A percentile compares a stretch with the other conserved stretches of the same genome.
These are phyloP conservation scores for Hymenoscyphus occultus DNA, from an alignment of 2,329 filamentous ascomycete genomes.

Conservation along the genomic window DNA sequence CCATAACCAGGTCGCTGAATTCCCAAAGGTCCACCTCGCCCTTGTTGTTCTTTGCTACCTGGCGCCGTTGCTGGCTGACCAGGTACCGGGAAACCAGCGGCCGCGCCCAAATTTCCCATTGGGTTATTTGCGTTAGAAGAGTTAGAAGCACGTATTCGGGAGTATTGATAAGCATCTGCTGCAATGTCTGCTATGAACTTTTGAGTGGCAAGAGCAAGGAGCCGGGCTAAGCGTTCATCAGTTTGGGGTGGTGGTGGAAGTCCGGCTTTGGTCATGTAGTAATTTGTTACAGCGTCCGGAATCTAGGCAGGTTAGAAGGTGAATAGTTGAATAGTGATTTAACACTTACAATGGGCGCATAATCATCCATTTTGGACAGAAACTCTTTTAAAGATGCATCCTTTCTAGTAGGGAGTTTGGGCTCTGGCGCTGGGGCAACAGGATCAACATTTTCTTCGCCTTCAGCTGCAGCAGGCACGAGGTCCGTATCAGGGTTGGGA, in stretches of 20 bases:
- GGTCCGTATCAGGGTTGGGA: constrained; percentile 34
- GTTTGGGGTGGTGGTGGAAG: constrained; percentile 90
- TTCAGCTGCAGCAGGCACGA: constrained; percentile 28
- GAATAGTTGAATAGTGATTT: neutral
- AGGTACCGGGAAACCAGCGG: constrained; percentile 64
- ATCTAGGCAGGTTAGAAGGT: constrained; percentile 57
- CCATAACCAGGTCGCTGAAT: constrained; percentile 73
- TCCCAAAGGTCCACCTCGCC: constrained; percentile 47
- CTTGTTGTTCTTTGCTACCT: constrained; percentile 53
- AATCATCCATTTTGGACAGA: constrained; percentile 94
- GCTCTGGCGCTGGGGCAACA: constrained; percentile 51
- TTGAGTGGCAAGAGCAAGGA: constrained; percentile 95
- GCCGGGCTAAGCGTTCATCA: constrained; percentile 82
- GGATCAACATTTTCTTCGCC: constrained; percentile 40
- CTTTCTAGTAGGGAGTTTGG: constrained; percentile 75
- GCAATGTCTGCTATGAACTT: constrained; percentile 98
- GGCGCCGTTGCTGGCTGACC: constrained; percentile 59
- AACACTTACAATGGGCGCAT: constrained; percentile 81
- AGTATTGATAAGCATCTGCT: constrained; percentile 96
- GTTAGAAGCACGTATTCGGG: constrained; percentile 89
- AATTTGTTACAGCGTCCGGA: constrained; percentile 93
- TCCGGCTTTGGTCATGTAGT: constrained; percentile 95
- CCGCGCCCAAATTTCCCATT: constrained; percentile 80
- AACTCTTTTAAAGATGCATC: constrained; percentile 92
- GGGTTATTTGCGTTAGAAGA: constrained; percentile 84